Evolutionary conservation across 805 yeast genomes (phyloP), one percentile per base, ranked within the genome.

Genomic region (Debaryomyces prosopidis): DNA sequence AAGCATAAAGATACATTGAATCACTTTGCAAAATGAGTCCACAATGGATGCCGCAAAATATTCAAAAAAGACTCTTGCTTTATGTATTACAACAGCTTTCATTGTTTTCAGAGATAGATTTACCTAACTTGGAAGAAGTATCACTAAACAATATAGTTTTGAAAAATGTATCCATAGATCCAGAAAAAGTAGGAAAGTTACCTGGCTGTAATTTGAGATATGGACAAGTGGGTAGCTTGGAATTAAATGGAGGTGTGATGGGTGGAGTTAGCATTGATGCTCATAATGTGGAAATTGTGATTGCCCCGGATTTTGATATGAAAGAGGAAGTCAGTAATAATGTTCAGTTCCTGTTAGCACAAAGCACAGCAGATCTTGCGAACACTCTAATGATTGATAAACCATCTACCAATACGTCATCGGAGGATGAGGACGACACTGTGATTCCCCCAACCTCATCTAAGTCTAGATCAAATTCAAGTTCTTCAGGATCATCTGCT

Each of bases 71-170:
- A 54, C 77, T 90, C 32, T 77, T 91, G 36, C 80, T 87, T 36
- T 89, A 89, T 63, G 80, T 90, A 4, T 76, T 91, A 19, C 88
- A 87, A 60, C 92, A 89, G 63, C 78, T 90, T 36, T 82, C 91
- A 12, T 67, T 91, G 35, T 88, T 91, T 58, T 86, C 96, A 1
- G 87, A 85, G 52, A 78, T 90, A 17, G 95, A 90, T 62, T 71
- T 89, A 15, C 85, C 89, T 15, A 86, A 89, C 58, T 63, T 91
- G 43, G 94, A 89, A 48, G 73, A 71, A 57, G 89, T 91, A 0
- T 84, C 95, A 4, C 67, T 88, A 69, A 62, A 76, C 75, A 62
- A 72, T 69, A 46, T 75, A 79, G 63, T 66, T 10, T 58, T 73
- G 14, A 75, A 79, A 37, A 84, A 88, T 60, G 79, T 91, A 8